phyloP scores from a whole-genome alignment of 2,329 filamentous ascomycete species.

The Chaetomium olivaceum region DNA sequence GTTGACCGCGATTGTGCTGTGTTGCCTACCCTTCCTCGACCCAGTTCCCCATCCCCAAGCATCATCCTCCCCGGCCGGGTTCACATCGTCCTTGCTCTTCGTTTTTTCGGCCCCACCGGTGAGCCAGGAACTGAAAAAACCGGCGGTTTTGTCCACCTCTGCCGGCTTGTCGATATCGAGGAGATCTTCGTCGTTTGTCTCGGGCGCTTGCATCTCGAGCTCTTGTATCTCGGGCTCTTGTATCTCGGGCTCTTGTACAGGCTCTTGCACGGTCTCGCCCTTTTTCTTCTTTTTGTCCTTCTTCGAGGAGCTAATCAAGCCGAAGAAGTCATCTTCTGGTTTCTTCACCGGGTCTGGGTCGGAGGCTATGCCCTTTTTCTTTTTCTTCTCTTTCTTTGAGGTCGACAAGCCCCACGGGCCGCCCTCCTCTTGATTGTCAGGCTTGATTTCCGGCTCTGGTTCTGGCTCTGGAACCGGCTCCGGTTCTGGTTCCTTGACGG shows the following conservation, averaged over 20 bases:
- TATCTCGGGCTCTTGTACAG: neutral
- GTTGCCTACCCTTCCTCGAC: slow-evolving; percentile 27
- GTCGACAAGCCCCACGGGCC: slow-evolving; percentile 35
- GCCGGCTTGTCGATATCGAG: slow-evolving; percentile 41
- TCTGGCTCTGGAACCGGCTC: slow-evolving; percentile 38
- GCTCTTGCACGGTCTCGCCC: slow-evolving; percentile 29
- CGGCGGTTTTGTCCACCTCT: slow-evolving; percentile 47
- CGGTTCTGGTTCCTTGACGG: slow-evolving; percentile 36
- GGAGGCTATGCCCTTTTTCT: slow-evolving; percentile 39
- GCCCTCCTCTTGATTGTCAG: slow-evolving; percentile 20
- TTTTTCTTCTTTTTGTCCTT: slow-evolving; percentile 41
- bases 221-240: slow-evolving; percentile 1
- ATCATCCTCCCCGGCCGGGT: slow-evolving; percentile 46
- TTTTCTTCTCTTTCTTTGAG: slow-evolving; percentile 39
- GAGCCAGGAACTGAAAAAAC: slow-evolving; percentile 61
- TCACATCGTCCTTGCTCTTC: slow-evolving; percentile 37
- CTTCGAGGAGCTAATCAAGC: slow-evolving; percentile 34
- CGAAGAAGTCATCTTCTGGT: slow-evolving; percentile 38
- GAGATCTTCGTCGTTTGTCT: slow-evolving; percentile 37
- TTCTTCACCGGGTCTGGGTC: slow-evolving; percentile 37
- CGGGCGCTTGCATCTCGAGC: slow-evolving; percentile 27
- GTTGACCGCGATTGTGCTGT: neutral
- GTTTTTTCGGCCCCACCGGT: slow-evolving; percentile 49
- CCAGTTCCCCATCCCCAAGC: slow-evolving; percentile 37
- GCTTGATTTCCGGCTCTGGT: slow-evolving; percentile 30